Conservation (phyloP, 441 rosid species). For the Euphorbia celastroides region DNA sequence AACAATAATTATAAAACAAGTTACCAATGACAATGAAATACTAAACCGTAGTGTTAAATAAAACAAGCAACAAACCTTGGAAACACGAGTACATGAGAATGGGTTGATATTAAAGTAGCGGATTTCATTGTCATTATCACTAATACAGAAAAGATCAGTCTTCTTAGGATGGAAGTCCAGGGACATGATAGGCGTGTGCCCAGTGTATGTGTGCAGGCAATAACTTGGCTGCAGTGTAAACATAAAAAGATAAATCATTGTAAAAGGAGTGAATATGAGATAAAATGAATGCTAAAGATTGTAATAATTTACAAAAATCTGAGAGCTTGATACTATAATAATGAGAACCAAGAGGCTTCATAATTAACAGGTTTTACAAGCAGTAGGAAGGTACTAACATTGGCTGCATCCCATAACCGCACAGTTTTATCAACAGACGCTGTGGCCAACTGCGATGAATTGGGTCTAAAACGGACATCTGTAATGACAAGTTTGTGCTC, state of each 20-base stretch:
- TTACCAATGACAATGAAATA: not conserved
- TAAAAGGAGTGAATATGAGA: not conserved
- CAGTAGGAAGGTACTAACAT: constrained; percentile 32
- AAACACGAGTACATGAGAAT: constrained; percentile 33
- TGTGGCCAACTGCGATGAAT: constrained; percentile 60
- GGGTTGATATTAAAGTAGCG: constrained; percentile 49
- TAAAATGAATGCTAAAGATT: not conserved
- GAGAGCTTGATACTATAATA: not conserved
- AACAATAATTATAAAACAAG: not conserved
- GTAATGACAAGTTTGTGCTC: constrained; percentile 61
- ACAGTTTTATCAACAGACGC: constrained; percentile 62
- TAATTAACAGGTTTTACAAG: not conserved
- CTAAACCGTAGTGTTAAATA: not conserved
- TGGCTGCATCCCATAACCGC: constrained; percentile 63
- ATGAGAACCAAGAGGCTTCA: not conserved
- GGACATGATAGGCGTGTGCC: constrained; percentile 58
- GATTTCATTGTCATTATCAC: constrained; percentile 52
- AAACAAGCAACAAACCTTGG: constrained; percentile 36
- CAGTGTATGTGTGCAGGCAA: constrained; percentile 38
- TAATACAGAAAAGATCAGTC: constrained; percentile 54
- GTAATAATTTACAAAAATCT: not conserved
- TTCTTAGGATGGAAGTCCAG: constrained; percentile 74
- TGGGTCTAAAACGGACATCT: constrained; percentile 64
- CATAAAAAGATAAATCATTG: constrained; percentile 14
- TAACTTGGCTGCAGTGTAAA: constrained; percentile 44